Evolutionary conservation across 129 eudicot species (phyloP).

Genomic region (Artemisia annua): DNA sequence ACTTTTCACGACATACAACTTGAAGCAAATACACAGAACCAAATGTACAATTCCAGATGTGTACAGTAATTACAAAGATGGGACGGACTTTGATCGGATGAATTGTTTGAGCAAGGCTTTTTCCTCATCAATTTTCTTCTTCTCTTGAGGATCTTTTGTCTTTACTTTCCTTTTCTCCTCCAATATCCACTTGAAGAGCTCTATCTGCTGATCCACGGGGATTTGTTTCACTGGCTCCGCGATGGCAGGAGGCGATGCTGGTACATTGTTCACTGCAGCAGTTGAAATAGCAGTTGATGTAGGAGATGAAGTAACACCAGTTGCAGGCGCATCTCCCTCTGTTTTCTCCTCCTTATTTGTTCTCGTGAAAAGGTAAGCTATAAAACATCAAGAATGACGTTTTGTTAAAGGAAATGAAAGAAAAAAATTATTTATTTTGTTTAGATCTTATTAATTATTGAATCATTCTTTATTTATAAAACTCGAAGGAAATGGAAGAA

Average conservation of each 20-base stretch:
- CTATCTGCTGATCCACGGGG: constrained; percentile 72
- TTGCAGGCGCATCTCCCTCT: constrained; percentile 36
- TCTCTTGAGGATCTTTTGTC: constrained; percentile 73
- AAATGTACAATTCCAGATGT: constrained; percentile 19
- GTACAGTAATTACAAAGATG: constrained; percentile 41
- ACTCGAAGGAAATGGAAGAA: background rate
- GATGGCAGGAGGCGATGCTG: constrained; percentile 25
- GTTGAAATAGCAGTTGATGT: constrained; percentile 42
- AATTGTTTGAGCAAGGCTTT: constrained; percentile 88
- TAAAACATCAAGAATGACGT: constrained; percentile 1
- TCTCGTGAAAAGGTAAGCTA: constrained; percentile 67
- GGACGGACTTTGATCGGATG: constrained; percentile 79
- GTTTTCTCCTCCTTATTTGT: constrained; percentile 44
- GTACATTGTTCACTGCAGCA: constrained; percentile 21
- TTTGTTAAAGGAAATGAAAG: background rate
- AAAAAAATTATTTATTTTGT: too few relatives aligned
- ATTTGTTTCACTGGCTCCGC: constrained; percentile 51
- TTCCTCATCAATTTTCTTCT: constrained; percentile 76
- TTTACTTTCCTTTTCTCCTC: constrained; percentile 94
- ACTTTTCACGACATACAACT: background rate
- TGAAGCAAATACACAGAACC: constrained; percentile 6
- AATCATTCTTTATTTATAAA: too few relatives aligned
- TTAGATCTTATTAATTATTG: too few relatives aligned
- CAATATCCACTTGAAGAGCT: constrained; percentile 90
- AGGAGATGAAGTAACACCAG: constrained; percentile 26